Conservation (phyloP, 306 rosid species). For the Rubus idaeus region DNA sequence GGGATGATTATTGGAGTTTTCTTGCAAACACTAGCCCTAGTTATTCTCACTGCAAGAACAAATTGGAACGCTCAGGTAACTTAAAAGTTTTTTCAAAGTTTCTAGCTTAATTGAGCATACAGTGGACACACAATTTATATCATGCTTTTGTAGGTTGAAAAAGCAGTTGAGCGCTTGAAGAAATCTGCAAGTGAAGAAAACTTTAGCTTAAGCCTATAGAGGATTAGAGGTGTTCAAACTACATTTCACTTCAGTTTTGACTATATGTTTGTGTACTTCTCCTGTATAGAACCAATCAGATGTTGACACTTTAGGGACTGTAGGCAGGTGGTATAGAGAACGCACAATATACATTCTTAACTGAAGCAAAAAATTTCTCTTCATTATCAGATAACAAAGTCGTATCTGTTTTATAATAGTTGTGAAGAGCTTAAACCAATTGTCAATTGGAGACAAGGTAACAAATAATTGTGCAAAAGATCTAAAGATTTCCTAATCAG, state of each 20-base stretch:
- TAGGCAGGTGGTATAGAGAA: background rate
- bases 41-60: constrained; percentile 9
- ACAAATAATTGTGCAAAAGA: background rate
- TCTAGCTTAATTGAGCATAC: background rate
- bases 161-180: constrained; percentile 6
- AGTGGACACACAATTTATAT: background rate
- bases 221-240: background rate
- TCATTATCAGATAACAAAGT: background rate
- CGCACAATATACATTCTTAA: background rate
- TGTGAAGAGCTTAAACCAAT: background rate
- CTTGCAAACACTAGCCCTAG: background rate
- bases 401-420: too few species aligned
- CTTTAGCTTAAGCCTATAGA: background rate
- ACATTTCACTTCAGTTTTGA: background rate
- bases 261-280: background rate
- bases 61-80: constrained; percentile 9
- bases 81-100: background rate
- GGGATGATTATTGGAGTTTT: constrained; percentile 14
- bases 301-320: background rate
- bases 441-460: background rate
- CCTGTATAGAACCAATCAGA: background rate
- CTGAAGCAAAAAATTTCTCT: background rate
- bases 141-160: constrained; percentile 11
- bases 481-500: background rate
- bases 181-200: background rate